Base-by-base conservation (phyloP, 2,329 filamentous ascomycete genomes). In the Drechslerella dactyloides region DNA sequence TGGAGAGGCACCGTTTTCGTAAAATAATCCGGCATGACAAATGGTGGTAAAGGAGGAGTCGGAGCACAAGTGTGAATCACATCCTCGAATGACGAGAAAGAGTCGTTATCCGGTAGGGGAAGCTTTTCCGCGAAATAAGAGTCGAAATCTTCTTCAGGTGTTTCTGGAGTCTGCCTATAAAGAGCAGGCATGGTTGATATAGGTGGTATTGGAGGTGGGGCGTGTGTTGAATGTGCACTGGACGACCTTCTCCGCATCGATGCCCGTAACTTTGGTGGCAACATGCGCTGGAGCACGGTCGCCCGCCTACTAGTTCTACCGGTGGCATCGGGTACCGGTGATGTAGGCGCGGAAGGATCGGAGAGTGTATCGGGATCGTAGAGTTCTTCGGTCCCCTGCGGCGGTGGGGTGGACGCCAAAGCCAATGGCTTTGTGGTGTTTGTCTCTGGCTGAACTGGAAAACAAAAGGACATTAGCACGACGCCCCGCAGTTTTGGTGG, bases 321-420 rank as follows among this genome's bases (percentile, higher is more conserved):
- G 13, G 56, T 48, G 10, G 52, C 61, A 54, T 76, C 75, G 10
- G 74, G 74, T 33, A 75, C 72, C 11, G 75, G 75, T 8, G 75
- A 76, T 42, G 75, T 74, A 13, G 75, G 74, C n/a, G 73, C 58
- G 4, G 75, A 76, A n/a, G 75, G 63, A 44, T 75, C 74, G 8
- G 75, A 75, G 63, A 77, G 76, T 24, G 75, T 75, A 52, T 77
- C 76, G n/a, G 75, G 75, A 46, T 77, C 75, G 52, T 76, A 76
- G 24, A 75, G 69, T 37, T 75, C 70, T 46, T 76, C 75, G 50
- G 60, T 74, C 24, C 21, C 51, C 23, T 48, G 66, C 21, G 46
- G 42, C 37, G 27, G 6, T 40, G 66, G 27, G 8, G 27, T 56
- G 1, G 59, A 27, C 27, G 44, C n/a, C 33, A 42, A 37, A 24